Conservation (phyloP, 352 stramenopile species). For the Globisporangium barbulae region DNA sequence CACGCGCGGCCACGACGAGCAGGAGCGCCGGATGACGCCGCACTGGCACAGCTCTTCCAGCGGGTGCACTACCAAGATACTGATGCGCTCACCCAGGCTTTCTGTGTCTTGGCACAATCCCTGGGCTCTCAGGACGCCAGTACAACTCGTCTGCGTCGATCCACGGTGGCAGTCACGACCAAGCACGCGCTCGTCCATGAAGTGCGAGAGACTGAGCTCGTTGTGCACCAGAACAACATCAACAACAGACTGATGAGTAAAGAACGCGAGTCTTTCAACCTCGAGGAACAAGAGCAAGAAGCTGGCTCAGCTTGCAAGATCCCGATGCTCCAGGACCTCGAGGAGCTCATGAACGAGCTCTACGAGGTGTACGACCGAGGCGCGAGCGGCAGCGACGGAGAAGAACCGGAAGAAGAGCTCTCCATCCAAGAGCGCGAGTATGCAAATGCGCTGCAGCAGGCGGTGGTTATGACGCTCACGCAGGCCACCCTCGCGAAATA, state of each 20-base stretch:
- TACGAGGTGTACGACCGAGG: conserved; percentile 25
- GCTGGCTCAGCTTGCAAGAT: neutral
- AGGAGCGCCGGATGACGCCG: conserved; percentile 13
- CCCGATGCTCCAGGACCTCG: conserved; percentile 22
- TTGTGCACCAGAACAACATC: neutral
- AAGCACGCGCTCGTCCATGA: conserved; percentile 7
- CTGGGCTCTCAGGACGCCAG: neutral
- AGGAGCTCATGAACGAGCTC: conserved; percentile 34
- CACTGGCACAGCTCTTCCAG: conserved; percentile 26
- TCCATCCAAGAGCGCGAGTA: conserved; percentile 27
- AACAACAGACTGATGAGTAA: neutral
- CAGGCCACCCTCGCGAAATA: conserved; percentile 6
- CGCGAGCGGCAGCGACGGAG: neutral
- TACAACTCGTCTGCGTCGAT: neutral
- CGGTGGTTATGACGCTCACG: conserved; percentile 21
- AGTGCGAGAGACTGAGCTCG: neutral
- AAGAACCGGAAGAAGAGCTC: conserved; percentile 1
- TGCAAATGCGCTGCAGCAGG: conserved; percentile 18
- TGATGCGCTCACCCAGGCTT: neutral
- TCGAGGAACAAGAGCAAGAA: neutral
- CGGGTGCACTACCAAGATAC: neutral
- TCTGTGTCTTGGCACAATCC: neutral
- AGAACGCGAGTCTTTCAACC: neutral
- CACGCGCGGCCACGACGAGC: neutral
- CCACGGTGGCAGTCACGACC: conserved; percentile 5